Evolutionary conservation across 495 filamentous ascomycete genomes (phyloP).

Genomic region (Neurospora sublineolata): DNA sequence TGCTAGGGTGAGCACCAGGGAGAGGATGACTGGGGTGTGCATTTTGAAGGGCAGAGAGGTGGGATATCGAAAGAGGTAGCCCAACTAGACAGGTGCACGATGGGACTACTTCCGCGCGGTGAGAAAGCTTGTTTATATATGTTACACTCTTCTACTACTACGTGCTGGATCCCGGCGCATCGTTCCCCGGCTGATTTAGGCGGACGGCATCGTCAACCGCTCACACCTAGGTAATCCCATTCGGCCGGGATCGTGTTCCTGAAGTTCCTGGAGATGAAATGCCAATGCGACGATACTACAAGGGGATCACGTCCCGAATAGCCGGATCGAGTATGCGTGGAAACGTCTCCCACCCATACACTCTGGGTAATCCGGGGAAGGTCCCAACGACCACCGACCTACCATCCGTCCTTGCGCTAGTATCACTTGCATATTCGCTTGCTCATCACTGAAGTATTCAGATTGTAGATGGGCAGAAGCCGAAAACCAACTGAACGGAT

Average conservation of each 20-base stretch:
- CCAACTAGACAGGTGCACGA: background rate
- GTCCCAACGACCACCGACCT: background rate
- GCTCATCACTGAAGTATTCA: background rate
- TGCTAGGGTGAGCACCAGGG: conserved; percentile 1
- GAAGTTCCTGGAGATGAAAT: background rate
- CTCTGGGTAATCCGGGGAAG: background rate
- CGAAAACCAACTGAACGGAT: background rate
- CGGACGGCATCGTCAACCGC: background rate
- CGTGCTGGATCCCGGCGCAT: background rate
- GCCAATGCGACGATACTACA: background rate
- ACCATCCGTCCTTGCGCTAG: background rate
- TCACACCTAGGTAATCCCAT: background rate
- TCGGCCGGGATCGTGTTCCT: background rate
- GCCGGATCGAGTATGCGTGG: background rate
- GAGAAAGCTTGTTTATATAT: background rate
- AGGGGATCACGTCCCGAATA: background rate
- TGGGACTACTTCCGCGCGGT: background rate
- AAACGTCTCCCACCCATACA: too few relatives aligned
- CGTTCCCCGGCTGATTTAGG: background rate
- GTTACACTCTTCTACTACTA: background rate
- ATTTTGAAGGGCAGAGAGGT: background rate
- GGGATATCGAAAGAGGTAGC: too few relatives aligned
- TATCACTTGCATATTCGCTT: background rate
- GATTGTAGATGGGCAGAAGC: background rate
- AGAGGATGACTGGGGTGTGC: background rate